Evolutionary conservation across 163 green algal genomes (phyloP), one percentile per base, ranked within the genome.

Genomic region (Chloroidium sp.): DNA sequence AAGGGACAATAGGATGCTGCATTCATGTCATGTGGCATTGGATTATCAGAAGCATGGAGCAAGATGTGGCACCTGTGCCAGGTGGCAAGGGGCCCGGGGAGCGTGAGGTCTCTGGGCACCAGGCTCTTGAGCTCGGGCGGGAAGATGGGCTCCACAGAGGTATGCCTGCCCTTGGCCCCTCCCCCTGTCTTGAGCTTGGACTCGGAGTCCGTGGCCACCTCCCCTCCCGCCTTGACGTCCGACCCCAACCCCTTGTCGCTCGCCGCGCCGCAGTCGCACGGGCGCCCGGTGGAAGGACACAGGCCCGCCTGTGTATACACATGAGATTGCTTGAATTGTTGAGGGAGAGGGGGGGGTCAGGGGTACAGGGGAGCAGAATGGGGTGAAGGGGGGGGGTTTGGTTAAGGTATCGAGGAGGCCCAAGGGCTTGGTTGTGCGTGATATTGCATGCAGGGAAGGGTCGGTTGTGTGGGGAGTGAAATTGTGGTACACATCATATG

Each of bases 81-180:
- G 60, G 78, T 60, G 14, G 80, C 81, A 2, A 57, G 58, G n/a
- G 77, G 64, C 1, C 92, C 91, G n/a, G 81, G 77, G 14, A 97
- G 61, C 61, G 67, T 4, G 75, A 98, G 87, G 61, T 84, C 69
- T 1, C 75, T 59, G 0, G 86, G 62, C n/a, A 59, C 61, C 3
- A 92, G 87, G n/a, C 78, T 87, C 77, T 90, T 91, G 62, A 98
- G 88, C 92, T 97, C 95, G 1, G 89, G 84, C 0, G 95, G 95
- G 78, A 98, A 98, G 85, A 98, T 98, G 72, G 94, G 95, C 88
- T 98, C 95, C 59, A 75, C 81, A 2, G 80, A 69, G 36, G 77
- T 69, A 4, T 61, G 76, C 14, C 4, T 62, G 36, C 2, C 14
- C 0, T 2, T 69, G 67, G 60, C 59, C 4, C 61, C 1, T 0